Base-by-base conservation (phyloP, 2,329 filamentous ascomycete species). In the Xylaria sp. region DNA sequence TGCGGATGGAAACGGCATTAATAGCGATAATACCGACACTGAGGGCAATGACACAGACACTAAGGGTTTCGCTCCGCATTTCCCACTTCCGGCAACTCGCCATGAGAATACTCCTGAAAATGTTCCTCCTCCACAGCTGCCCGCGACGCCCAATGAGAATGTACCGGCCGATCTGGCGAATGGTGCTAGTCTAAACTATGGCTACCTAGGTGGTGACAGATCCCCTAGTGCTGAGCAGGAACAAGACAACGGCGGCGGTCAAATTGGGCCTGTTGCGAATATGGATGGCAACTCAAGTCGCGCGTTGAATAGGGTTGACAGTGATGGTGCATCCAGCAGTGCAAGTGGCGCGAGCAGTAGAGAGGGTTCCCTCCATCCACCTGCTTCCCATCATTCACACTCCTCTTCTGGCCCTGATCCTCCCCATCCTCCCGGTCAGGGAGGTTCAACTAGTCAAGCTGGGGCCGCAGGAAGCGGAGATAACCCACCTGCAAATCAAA, bases 71-170 rank as follows among this genome's bases (percentile, higher is more conserved):
- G 46, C 28, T 57, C 51, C 23, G 44, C 48, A 18, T 12, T 31
- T 55, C 5, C 55, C 48, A n/a, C 20, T 58, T 2, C 56, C 56
- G 9, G 15, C 39, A n/a, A 58, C 56, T 31, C 56, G 56, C 10
- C 66, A 52, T 60, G 44, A 64, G 13, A 71, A 66, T 50, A 66
- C 59, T 9, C 63, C 66, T 4, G 37, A 58, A 9, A 18, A 25
- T 20, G 58, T 61, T 46, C 18, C 51, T 25, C n/a, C 34, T 54
- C 62, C 39, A 39, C 48, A n/a, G 15, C 15, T 34, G 13, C 54
- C 31, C n/a, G 39, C 39, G 50, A 18, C 31, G 20, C 2, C 1
- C 4, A 61, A 44, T 39, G 25, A 57, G 10, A 69, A 66, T 51
- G 54, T 48, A 2, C 54, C 58, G 2, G 20, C 34, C 4, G 55